These are phyloP conservation scores for Phytophthora idaei DNA, from an alignment of 352 stramenopile species.

Conservation along the genomic window DNA sequence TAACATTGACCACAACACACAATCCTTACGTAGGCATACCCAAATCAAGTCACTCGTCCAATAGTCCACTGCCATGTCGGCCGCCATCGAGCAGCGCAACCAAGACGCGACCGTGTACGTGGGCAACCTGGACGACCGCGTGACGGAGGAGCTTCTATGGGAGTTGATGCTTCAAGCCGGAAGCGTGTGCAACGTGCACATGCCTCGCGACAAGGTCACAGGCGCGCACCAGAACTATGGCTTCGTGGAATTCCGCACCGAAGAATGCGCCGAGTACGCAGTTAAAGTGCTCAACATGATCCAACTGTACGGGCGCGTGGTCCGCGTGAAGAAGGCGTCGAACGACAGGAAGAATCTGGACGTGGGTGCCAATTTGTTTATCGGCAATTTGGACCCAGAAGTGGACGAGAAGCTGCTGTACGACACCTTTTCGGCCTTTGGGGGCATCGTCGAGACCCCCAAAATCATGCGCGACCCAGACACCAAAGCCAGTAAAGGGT, in stretches of 20 bases:
- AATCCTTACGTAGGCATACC: neutral
- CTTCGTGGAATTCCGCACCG: conserved; percentile 98
- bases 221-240: conserved; percentile 96
- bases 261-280: conserved; percentile 98
- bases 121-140: conserved; percentile 96
- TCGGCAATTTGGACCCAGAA: conserved; percentile 96
- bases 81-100: conserved; percentile 89
- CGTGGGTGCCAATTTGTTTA: conserved; percentile 99
- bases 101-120: conserved; percentile 98
- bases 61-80: conserved; percentile 49
- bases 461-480: conserved; percentile 96
- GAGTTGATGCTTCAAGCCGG: conserved; percentile 96
- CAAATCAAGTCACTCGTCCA: too few relatives aligned
- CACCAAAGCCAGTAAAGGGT: conserved; percentile 94
- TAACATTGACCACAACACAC: too few relatives aligned
- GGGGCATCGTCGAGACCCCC: conserved; percentile 95
- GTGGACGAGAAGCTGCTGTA: conserved; percentile 99
- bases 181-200: conserved; percentile 97
- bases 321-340: conserved; percentile 96
- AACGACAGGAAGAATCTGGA: conserved; percentile 96
- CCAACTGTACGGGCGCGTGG: conserved; percentile 96
- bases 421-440: conserved; percentile 99
- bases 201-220: conserved; percentile 98
- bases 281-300: conserved; percentile 99
- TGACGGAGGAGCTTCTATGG: conserved; percentile 97